These are phyloP conservation scores for Trichosporon sp. DNA, from an alignment of 1,284 basidiomycete genomes.

Conservation along the genomic window DNA sequence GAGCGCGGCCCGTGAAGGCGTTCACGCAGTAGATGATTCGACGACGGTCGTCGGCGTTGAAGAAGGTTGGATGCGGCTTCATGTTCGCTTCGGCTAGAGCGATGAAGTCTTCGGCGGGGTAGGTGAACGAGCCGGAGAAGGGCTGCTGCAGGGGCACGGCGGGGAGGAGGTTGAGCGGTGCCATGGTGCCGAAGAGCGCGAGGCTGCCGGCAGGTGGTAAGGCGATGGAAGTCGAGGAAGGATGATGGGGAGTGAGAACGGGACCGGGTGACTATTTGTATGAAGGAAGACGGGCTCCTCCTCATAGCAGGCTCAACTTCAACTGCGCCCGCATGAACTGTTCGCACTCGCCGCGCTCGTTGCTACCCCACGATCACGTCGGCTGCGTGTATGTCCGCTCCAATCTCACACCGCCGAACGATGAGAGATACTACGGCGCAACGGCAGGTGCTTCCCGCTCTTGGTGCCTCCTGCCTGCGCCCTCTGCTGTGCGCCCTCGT, in stretches of 20 bases:
- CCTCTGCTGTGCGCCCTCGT: too few species aligned
- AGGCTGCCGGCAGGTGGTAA: too few species aligned
- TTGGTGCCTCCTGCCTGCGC: too few species aligned
- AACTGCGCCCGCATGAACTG: too few species aligned
- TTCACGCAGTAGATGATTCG: slow-evolving; percentile 3
- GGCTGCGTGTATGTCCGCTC: not conserved
- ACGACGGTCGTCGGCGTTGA: not conserved
- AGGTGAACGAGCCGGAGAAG: not conserved
- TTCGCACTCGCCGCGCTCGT: too few species aligned
- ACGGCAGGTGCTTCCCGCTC: too few species aligned
- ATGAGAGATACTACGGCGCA: too few species aligned
- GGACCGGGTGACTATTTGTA: not conserved
- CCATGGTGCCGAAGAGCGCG: not conserved
- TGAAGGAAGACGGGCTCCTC: not conserved
- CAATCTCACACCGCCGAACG: not conserved
- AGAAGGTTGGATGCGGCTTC: slow-evolving; percentile 1
- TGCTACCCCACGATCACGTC: too few species aligned
- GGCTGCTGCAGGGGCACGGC: not conserved
- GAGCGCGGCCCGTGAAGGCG: not conserved
- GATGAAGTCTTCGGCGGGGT: not conserved
- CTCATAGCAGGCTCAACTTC: not conserved
- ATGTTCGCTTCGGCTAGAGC: not conserved
- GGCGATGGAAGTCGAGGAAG: not conserved
- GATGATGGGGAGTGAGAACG: not conserved
- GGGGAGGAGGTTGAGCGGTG: not conserved